Percentiles rank a stretch among this genome's conserved stretches.
These are phyloP conservation scores for Xylaria bambusicola DNA, from an alignment of 495 filamentous ascomycete species.

Conservation along the genomic window DNA sequence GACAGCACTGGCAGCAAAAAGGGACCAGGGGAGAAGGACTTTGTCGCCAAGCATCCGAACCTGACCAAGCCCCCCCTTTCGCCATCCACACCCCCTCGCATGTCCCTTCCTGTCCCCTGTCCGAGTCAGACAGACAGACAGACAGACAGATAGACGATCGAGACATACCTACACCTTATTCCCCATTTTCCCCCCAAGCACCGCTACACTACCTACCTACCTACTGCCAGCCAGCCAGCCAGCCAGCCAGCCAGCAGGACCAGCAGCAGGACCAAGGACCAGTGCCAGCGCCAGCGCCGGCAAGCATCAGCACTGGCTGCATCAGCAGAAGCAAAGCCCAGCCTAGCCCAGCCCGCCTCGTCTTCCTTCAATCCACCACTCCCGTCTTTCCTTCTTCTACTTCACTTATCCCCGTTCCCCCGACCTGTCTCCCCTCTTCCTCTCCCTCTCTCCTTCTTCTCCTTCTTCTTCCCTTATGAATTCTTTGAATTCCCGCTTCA, in stretches of 20 bases:
- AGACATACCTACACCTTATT: too few species aligned
- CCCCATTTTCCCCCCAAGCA: too few species aligned
- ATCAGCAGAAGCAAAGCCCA: neutral
- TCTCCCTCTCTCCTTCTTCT: conserved; percentile 17
- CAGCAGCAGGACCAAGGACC: too few species aligned
- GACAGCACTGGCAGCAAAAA: too few species aligned
- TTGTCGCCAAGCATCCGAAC: conserved; percentile 15
- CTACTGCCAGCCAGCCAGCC: too few species aligned
- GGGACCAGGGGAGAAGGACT: conserved; percentile 20
- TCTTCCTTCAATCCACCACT: conserved; percentile 8
- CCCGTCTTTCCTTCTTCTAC: conserved; percentile 15
- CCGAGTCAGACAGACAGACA: conserved; percentile 16
- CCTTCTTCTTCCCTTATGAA: conserved; percentile 52
- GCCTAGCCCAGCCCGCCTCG: conserved; percentile 27
- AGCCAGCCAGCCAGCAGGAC: neutral
- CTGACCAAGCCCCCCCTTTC: conserved; percentile 13
- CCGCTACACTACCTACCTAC: too few species aligned
- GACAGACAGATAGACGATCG: neutral
- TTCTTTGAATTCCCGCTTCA: conserved; percentile 63
- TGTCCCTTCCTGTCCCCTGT: conserved; percentile 13
- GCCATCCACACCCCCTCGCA: neutral
- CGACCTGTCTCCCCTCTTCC: conserved; percentile 30
- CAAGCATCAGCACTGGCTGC: too few species aligned
- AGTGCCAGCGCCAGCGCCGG: neutral
- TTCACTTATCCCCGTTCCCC: conserved; percentile 18